Conservation (phyloP, 2,329 filamentous ascomycete genomes). For the Tolypocladium tundrense region DNA sequence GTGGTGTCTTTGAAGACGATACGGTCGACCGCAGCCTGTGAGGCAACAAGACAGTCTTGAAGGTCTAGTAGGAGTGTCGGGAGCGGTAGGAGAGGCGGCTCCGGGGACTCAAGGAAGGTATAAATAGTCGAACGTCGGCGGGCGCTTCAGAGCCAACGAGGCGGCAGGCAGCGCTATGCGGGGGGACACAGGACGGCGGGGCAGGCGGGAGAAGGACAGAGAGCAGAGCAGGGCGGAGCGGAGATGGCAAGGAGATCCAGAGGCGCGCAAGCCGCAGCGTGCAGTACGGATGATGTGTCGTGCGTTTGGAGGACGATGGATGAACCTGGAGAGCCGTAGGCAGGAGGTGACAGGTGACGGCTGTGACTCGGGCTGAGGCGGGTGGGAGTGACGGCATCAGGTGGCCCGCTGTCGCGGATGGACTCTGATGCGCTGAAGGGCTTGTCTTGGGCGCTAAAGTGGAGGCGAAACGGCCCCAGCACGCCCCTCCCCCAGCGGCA, state of each 20-base stretch:
- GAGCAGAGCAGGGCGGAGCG: neutral
- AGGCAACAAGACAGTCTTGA: neutral
- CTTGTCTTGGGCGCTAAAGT: neutral
- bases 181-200: neutral
- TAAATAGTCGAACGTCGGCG: neutral
- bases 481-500: neutral
- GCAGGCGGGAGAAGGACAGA: neutral
- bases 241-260: neutral
- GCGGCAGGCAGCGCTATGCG: neutral
- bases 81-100: neutral
- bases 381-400: slow-evolving; percentile 10
- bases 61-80: neutral
- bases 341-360: neutral
- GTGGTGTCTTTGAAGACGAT: neutral
- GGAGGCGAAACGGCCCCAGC: neutral
- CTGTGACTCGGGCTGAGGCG: neutral
- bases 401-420: neutral
- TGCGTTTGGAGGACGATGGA: neutral
- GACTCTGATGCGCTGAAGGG: neutral
- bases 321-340: neutral
- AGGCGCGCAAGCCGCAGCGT: neutral
- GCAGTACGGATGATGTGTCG: neutral
- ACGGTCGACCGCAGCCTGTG: too few species aligned
- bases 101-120: neutral
- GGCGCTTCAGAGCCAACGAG: neutral